These are phyloP conservation scores for Termitomyces sp. DNA, from an alignment of 1,284 basidiomycete species.

Conservation along the genomic window DNA sequence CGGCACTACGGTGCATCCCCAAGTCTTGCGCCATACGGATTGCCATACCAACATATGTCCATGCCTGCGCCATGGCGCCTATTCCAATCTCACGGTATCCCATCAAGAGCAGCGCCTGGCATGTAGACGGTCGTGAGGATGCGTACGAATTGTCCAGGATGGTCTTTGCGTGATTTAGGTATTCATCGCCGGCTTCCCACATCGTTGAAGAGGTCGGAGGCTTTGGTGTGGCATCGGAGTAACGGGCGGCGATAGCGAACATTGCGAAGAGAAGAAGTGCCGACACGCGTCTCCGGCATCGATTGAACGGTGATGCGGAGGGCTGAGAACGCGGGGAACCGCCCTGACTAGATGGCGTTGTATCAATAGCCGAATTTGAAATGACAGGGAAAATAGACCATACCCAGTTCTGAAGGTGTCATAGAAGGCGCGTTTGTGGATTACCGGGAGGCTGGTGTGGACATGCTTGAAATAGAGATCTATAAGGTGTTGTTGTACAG, in stretches of 20 bases:
- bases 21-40: conserved; percentile 84
- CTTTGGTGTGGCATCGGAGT: conserved; percentile 40
- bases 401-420: not conserved
- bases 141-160: conserved; percentile 67
- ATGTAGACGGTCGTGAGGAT: conserved; percentile 59
- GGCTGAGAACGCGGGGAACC: conserved; percentile 26
- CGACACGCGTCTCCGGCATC: conserved; percentile 46
- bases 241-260: conserved; percentile 74
- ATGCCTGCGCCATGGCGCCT: conserved; percentile 83
- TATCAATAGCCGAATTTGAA: not conserved
- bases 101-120: conserved; percentile 74
- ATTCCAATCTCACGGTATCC: conserved; percentile 82
- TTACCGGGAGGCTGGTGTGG: not conserved
- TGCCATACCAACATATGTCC: conserved; percentile 77
- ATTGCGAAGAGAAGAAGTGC: conserved; percentile 70
- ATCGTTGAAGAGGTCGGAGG: conserved; percentile 53
- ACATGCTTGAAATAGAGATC: conserved; percentile 33
- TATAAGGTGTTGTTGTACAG: conserved; percentile 63
- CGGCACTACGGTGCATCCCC: conserved; percentile 78
- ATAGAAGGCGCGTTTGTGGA: conserved; percentile 3
- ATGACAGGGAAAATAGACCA: not conserved
- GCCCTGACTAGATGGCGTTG: conserved; percentile 8
- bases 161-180: conserved; percentile 63
- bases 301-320: conserved; percentile 33
- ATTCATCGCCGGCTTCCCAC: conserved; percentile 80